Evolutionary conservation across 179 eudicot genomes (phyloP).

Genomic region (Beta corolliflora): DNA sequence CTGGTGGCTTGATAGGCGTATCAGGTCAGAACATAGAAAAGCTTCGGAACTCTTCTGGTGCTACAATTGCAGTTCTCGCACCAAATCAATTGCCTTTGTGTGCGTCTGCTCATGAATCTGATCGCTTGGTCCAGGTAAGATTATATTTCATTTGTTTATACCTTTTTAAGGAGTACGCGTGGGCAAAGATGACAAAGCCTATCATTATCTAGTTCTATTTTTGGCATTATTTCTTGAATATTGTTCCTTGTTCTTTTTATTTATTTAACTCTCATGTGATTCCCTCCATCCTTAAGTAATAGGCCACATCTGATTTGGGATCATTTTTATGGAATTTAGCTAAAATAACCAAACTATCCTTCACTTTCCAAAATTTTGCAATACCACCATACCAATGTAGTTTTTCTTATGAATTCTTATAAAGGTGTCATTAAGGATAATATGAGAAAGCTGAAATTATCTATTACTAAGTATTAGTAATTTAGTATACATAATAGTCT

Average conservation of each 20-base stretch:
- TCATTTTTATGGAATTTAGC: too few relatives aligned
- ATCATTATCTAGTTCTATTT: background rate
- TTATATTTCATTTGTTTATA: conserved; percentile 2
- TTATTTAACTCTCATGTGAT: too few relatives aligned
- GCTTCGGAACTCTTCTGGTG: conserved; percentile 82
- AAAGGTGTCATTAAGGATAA: too few relatives aligned
- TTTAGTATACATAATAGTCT: too few relatives aligned
- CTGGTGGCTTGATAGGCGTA: conserved; percentile 81
- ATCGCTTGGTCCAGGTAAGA: conserved; percentile 84
- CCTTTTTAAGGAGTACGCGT: background rate
- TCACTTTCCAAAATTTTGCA: too few relatives aligned
- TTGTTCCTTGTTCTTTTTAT: background rate
- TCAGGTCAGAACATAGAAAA: conserved; percentile 95
- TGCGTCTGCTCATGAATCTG: conserved; percentile 92
- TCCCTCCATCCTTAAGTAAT: too few relatives aligned
- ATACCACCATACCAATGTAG: too few relatives aligned
- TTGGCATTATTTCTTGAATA: background rate
- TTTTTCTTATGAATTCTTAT: too few relatives aligned
- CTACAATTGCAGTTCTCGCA: conserved; percentile 75
- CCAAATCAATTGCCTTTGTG: conserved; percentile 84
- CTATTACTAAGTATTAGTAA: too few relatives aligned
- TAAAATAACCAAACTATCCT: too few relatives aligned
- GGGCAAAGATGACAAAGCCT: background rate
- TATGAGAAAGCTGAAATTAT: too few relatives aligned
- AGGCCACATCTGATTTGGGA: too few relatives aligned